phyloP scores from a whole-genome alignment of 352 stramenopile genomes.

The Phytopythium kandeliae region DNA sequence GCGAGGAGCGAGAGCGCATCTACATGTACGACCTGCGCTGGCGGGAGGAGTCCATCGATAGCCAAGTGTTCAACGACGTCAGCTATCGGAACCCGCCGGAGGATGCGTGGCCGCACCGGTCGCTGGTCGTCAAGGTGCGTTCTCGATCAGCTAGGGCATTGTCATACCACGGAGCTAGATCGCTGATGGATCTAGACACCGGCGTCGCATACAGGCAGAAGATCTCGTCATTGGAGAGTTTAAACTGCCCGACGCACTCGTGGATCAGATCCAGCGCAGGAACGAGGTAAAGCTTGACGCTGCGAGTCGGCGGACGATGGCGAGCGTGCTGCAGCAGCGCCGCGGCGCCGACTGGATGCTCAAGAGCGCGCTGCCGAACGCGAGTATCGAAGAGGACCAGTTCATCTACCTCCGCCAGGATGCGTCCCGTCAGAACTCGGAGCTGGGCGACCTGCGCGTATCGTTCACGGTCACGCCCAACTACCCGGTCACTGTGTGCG shows the following conservation, averaged over 20 bases:
- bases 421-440: conserved; percentile 8
- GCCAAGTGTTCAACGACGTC: conserved; percentile 46
- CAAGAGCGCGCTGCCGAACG: conserved; percentile 36
- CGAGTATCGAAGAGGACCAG: conserved; percentile 43
- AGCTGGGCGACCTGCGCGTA: conserved; percentile 56
- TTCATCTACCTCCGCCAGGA: conserved; percentile 42
- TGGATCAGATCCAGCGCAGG: conserved; percentile 64
- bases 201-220: conserved; percentile 6
- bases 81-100: conserved; percentile 57
- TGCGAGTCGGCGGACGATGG: conserved; percentile 43
- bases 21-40: conserved; percentile 72
- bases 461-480: conserved; percentile 58
- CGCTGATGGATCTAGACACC: not conserved
- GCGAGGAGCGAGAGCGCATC: conserved; percentile 55
- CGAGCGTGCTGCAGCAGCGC: conserved; percentile 46
- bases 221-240: conserved; percentile 62
- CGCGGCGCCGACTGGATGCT: conserved; percentile 31
- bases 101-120: conserved; percentile 47
- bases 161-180: too few species aligned
- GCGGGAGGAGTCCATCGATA: conserved; percentile 45
- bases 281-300: conserved; percentile 43
- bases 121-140: conserved; percentile 18
- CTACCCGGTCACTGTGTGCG: conserved; percentile 67
- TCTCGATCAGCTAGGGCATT: conserved; percentile 6
- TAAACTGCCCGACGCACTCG: conserved; percentile 36